Base-by-base conservation (phyloP, 2,329 filamentous ascomycete genomes). In the Exserohilum rostratum region DNA sequence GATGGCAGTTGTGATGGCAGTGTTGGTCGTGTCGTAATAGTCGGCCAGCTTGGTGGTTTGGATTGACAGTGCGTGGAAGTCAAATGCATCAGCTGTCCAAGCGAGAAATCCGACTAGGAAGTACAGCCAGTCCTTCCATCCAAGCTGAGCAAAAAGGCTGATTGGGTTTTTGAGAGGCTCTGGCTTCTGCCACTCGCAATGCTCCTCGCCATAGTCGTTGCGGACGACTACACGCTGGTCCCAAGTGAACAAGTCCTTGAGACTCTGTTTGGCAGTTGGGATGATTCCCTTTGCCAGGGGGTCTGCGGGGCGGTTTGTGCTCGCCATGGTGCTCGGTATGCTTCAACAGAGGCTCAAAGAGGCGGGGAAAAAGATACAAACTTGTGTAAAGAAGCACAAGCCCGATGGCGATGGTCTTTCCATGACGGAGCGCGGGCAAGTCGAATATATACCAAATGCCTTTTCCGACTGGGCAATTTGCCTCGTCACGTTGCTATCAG, bases 51-150 rank as follows among this genome's bases (percentile, higher is more conserved):
- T 91, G 62, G 83, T 83, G 3, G 89, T 90, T 72, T 92, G 90
- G 60, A 93, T 90, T 4, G 87, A 90, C 7, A 93, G 81, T 22
- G 90, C 88, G 75, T 92, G 89, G 71, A 93, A 93, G 74, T 92
- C 90, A 71, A 93, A 93, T 3, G 90, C 90, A 72, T 93, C 90
- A 52, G 89, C 90, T 1, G 85, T 89, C 90, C 90, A 93, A 13
- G 89, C 87, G 30, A 83, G 75, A 69, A 93, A 86, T 3, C 89
- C 90, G 10, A 91, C 87, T 35, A 89, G 60, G 77, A 93, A 80
- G 78, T 90, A 92, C 13, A 90, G 68, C 90, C 90, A 93, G 69
- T 89, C 86, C 56, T 81, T 84, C 20, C 79, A 78, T 3, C 80
- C 83, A 13, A 95, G 81, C 74, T 87, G 82, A 25, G 80, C 81